phyloP scores from a whole-genome alignment of 805 yeast genomes.

The Metschnikowia anglica region DNA sequence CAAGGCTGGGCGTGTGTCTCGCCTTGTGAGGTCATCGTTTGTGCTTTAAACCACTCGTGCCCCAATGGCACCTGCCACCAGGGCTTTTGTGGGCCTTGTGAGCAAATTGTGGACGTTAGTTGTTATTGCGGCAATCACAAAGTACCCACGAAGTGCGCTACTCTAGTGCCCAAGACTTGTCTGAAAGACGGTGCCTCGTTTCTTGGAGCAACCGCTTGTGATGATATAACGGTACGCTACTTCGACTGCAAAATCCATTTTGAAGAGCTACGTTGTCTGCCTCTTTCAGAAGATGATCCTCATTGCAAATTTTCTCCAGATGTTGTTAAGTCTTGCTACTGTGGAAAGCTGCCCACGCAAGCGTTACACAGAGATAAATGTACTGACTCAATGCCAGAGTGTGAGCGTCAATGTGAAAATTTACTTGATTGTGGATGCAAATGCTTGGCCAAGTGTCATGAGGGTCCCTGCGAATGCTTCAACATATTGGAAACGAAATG shows the following conservation, averaged over 20 bases:
- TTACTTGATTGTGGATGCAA: constrained; percentile 66
- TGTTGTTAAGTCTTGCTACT: constrained; percentile 64
- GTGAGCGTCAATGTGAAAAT: constrained; percentile 65
- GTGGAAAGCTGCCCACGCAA: constrained; percentile 63
- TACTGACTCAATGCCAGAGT: constrained; percentile 76
- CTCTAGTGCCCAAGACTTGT: constrained; percentile 39
- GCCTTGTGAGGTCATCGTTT: constrained; percentile 58
- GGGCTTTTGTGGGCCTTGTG: constrained; percentile 82
- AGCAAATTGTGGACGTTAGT: constrained; percentile 41
- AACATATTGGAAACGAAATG: constrained; percentile 54
- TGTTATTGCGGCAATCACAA: constrained; percentile 77
- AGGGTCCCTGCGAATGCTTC: constrained; percentile 71
- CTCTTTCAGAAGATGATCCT: constrained; percentile 29
- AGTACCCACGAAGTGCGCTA: constrained; percentile 44
- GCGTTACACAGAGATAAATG: constrained; percentile 54
- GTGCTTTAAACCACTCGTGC: constrained; percentile 70
- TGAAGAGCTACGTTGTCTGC: constrained; percentile 54
- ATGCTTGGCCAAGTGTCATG: constrained; percentile 72
- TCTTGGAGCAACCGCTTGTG: constrained; percentile 39
- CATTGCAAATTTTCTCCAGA: constrained; percentile 66
- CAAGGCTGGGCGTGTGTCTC: constrained; percentile 68
- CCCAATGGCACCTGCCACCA: constrained; percentile 56
- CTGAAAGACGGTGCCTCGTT: constrained; percentile 17
- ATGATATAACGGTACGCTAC: constrained; percentile 42
- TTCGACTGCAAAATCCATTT: constrained; percentile 66